Evolutionary conservation across 805 yeast species (phyloP).

Genomic region (Ogataea philodendri): DNA sequence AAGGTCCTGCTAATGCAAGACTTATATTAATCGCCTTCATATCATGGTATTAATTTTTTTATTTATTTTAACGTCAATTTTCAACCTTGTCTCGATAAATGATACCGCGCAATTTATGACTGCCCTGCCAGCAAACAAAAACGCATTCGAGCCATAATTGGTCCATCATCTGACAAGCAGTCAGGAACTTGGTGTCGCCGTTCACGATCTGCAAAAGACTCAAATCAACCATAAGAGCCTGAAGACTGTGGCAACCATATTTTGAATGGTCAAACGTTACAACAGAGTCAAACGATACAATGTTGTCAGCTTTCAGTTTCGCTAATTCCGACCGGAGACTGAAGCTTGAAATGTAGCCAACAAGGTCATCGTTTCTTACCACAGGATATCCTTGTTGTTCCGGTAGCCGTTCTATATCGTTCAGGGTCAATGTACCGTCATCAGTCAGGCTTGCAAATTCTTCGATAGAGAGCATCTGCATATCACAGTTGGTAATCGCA

Average conservation of each 20-base stretch:
- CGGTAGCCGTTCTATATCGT: slow-evolving; percentile 29
- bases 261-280: slow-evolving; percentile 17
- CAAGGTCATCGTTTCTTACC: slow-evolving; percentile 35
- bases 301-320: slow-evolving; percentile 9
- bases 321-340: slow-evolving; percentile 35
- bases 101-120: slow-evolving; percentile 34
- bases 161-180: slow-evolving; percentile 39
- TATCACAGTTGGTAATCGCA: slow-evolving; percentile 36
- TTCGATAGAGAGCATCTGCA: slow-evolving; percentile 36
- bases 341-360: slow-evolving; percentile 43
- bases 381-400: slow-evolving; percentile 43
- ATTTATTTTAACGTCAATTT: slow-evolving; percentile 2
- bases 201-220: slow-evolving; percentile 30
- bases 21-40: slow-evolving; percentile 7
- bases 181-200: slow-evolving; percentile 32
- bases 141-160: slow-evolving; percentile 35
- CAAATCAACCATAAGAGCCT: slow-evolving; percentile 14
- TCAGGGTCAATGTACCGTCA: slow-evolving; percentile 29
- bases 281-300: slow-evolving; percentile 18
- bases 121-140: slow-evolving; percentile 31
- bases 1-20: slow-evolving; percentile 1
- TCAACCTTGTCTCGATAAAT: slow-evolving; percentile 35
- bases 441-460: slow-evolving; percentile 33
- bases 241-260: slow-evolving; percentile 18
- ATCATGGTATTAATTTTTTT: slow-evolving; percentile 9